Evolutionary conservation across 2,329 filamentous ascomycete genomes (phyloP).

Genomic region (Xylaria sp.): DNA sequence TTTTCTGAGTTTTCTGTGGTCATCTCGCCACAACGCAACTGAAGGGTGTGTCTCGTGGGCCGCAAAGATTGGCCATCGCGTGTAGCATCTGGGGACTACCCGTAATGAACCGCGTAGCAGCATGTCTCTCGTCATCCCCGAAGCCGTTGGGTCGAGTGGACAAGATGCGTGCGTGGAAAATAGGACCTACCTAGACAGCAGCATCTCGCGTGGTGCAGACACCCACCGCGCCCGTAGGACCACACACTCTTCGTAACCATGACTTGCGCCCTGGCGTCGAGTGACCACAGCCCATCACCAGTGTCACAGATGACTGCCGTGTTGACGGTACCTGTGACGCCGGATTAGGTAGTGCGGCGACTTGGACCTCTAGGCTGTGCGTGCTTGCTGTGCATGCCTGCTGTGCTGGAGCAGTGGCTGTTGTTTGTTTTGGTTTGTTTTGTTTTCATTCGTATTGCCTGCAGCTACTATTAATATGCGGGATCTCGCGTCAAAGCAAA

Average conservation of each 20-base stretch:
- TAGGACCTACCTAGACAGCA: constrained; percentile 1
- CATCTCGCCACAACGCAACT: constrained; percentile 54
- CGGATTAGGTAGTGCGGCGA: constrained; percentile 11
- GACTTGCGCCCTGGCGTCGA: constrained; percentile 31
- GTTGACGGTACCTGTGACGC: constrained; percentile 5
- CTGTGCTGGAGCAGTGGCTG: background rate
- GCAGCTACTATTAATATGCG: constrained; percentile 26
- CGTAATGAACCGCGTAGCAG: constrained; percentile 41
- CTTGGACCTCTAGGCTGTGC: constrained; percentile 12
- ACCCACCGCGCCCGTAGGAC: constrained; percentile 15
- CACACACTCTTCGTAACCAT: constrained; percentile 42
- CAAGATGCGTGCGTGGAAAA: constrained; percentile 21
- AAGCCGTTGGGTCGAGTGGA: constrained; percentile 41
- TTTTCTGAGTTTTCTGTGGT: constrained; percentile 41
- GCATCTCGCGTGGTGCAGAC: background rate
- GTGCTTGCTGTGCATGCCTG: background rate
- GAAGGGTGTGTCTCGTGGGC: constrained; percentile 56
- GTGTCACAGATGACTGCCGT: constrained; percentile 16
- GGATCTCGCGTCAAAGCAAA: constrained; percentile 25
- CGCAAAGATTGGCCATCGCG: constrained; percentile 51
- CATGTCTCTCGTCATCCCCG: constrained; percentile 49
- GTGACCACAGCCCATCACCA: background rate
- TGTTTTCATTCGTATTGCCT: constrained; percentile 23
- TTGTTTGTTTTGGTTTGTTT: constrained; percentile 24
- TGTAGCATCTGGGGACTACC: constrained; percentile 44